Percentiles rank a stretch among this genome's conserved stretches.
Evolutionary conservation across 495 filamentous ascomycete species (phyloP).

Genomic region (Daldinia loculata): DNA sequence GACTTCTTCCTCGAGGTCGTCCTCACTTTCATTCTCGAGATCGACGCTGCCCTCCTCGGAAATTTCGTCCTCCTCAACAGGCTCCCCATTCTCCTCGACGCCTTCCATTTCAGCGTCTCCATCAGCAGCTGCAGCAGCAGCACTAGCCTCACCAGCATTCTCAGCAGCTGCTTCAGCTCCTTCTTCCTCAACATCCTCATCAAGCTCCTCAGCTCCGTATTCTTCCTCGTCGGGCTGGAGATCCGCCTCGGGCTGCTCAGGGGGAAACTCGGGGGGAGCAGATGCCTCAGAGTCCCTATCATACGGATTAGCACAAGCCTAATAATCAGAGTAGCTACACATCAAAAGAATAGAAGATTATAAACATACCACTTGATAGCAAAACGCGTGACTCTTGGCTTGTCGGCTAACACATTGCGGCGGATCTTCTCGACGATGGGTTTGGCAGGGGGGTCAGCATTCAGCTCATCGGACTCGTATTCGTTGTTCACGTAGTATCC

Average conservation of each 20-base stretch:
- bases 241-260: slow-evolving; percentile 96
- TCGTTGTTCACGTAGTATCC: slow-evolving; percentile 99
- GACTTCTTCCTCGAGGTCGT: slow-evolving; percentile 86
- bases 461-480: slow-evolving; percentile 90
- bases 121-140: slow-evolving; percentile 54
- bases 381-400: slow-evolving; percentile 95
- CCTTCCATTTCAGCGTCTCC: slow-evolving; percentile 89
- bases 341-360: no score
- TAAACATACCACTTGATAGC: slow-evolving; percentile 93
- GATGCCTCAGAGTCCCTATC: slow-evolving; percentile 93
- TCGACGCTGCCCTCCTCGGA: slow-evolving; percentile 94
- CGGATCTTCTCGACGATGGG: slow-evolving; percentile 89
- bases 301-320: slow-evolving; percentile 32
- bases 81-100: slow-evolving; percentile 62
- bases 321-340: neutral
- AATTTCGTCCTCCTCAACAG: slow-evolving; percentile 73
- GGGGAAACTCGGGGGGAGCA: slow-evolving; percentile 93
- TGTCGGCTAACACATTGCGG: slow-evolving; percentile 92
- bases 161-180: slow-evolving; percentile 56
- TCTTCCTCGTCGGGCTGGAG: slow-evolving; percentile 82
- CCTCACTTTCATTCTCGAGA: slow-evolving; percentile 87
- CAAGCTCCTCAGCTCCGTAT: slow-evolving; percentile 88
- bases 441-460: slow-evolving; percentile 86
- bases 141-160: slow-evolving; percentile 51
- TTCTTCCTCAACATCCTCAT: slow-evolving; percentile 65